A percentile compares a stretch with the other conserved stretches of the same genome.
phyloP scores from a whole-genome alignment of 345 rosid genomes.

The Durio zibethinus region DNA sequence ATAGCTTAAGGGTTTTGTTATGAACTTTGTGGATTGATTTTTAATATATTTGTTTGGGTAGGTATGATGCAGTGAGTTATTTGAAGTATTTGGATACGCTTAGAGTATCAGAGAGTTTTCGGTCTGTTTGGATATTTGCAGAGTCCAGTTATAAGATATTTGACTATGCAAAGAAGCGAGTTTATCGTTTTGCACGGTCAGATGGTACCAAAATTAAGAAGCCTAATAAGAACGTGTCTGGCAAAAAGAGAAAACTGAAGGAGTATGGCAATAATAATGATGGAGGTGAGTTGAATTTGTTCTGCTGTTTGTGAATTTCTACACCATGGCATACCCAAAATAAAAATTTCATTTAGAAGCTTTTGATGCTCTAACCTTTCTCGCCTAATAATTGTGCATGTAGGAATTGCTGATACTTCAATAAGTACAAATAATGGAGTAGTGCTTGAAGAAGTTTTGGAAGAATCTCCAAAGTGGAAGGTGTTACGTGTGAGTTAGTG shows the following conservation, averaged over 20 bases:
- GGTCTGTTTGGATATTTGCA: slow-evolving; percentile 99
- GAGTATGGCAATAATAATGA: slow-evolving; percentile 28
- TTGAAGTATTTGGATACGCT: slow-evolving; percentile 95
- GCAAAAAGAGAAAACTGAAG: slow-evolving; percentile 66
- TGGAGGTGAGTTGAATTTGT: slow-evolving; percentile 33
- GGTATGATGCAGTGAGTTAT: slow-evolving; percentile 98
- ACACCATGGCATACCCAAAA: not conserved
- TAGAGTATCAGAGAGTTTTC: slow-evolving; percentile 91
- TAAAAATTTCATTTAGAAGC: not conserved
- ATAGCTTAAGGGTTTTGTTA: not conserved
- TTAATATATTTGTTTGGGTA: slow-evolving; percentile 21
- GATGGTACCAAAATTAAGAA: slow-evolving; percentile 44
- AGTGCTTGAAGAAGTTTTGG: slow-evolving; percentile 66
- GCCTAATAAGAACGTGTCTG: slow-evolving; percentile 34
- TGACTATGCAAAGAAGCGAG: slow-evolving; percentile 95
- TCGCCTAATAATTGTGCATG: slow-evolving; percentile 14
- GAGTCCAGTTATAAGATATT: slow-evolving; percentile 95
- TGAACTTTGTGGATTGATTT: slow-evolving; percentile 14
- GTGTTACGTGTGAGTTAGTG: slow-evolving; percentile 98
- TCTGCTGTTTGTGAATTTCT: not conserved
- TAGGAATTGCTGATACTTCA: slow-evolving; percentile 45
- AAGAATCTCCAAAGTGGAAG: slow-evolving; percentile 97
- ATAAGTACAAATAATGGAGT: slow-evolving; percentile 37
- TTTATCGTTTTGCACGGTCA: slow-evolving; percentile 55
- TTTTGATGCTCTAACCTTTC: slow-evolving; percentile 5